Base-by-base conservation (phyloP, 768 basidiomycete species). In the Termitomyces sp. region DNA sequence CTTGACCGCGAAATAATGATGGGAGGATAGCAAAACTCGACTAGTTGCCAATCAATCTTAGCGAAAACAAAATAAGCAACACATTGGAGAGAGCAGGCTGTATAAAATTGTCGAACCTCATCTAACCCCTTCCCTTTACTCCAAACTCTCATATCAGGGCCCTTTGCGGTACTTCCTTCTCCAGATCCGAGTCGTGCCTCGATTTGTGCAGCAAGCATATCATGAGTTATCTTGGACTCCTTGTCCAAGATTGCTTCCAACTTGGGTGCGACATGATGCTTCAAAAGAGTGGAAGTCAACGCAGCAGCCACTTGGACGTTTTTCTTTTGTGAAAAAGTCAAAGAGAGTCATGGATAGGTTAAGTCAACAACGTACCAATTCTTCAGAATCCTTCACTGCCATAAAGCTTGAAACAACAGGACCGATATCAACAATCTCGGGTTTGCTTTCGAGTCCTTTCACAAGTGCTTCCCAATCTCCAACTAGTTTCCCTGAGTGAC, bases 121-220 rank as follows among this genome's bases (percentile, higher is more conserved):
- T 80, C 85, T 38, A 93, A 70, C 6, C 84, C 85, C 53, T 88
- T 86, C 14, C 86, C 89, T 69, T 91, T 87, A 67, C 81, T 84
- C 95, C 96, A 98, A 17, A 96, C 86, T 70, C 88, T 94, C 87
- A 89, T 92, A 71, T 98, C 95, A 5, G 94, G 92, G 2, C 89
- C 89, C 69, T 92, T 94, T 2, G 85, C 86, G 62, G 81, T 81
- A 47, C 81, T 85, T 17, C 88, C 91, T 67, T 91, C 89, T 47
- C 90, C 91, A 20, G 89, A 92, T 11, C 96, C 96, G 62, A 98
- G 81, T 53, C 94, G 85, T 10, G 83, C 83, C 75, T 99, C 96
- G 52, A 98, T 89, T 72, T 94, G 87, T 38, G 86, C 83, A 5
- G 93, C 86, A 46, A 98, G 85, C 68, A 86, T 81, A 66, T 95